A percentile compares a stretch with the other conserved stretches of the same genome.
These are phyloP conservation scores for Dillenia turbinata DNA, from an alignment of 164 flowering plant species.

Conservation along the genomic window DNA sequence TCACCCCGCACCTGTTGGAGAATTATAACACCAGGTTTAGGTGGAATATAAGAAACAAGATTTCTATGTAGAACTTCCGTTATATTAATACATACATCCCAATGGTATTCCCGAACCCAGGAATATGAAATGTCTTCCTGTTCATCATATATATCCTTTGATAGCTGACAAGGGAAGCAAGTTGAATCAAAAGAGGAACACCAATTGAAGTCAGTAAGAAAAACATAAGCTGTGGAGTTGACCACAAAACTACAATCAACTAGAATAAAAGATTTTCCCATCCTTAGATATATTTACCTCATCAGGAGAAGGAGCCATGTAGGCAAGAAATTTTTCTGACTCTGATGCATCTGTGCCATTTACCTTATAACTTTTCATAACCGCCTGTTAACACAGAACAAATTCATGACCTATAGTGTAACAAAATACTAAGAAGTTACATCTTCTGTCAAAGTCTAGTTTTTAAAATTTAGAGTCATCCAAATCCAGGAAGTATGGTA, in stretches of 20 bases:
- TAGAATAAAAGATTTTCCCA: neutral
- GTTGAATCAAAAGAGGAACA: slow-evolving; percentile 1
- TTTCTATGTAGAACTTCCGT: neutral
- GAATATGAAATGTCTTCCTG: slow-evolving; percentile 69
- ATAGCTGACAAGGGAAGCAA: slow-evolving; percentile 44
- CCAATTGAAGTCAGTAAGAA: neutral
- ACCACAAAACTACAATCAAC: neutral
- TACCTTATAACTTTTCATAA: slow-evolving; percentile 76
- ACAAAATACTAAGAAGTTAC: neutral
- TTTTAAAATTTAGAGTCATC: too few relatives aligned
- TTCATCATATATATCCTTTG: slow-evolving; percentile 82
- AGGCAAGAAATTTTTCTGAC: slow-evolving; percentile 87
- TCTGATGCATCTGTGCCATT: slow-evolving; percentile 60
- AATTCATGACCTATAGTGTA: neutral
- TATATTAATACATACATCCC: slow-evolving; percentile 71
- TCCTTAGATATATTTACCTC: slow-evolving; percentile 49
- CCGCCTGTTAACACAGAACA: slow-evolving; percentile 46
- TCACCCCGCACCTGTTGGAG: slow-evolving; percentile 73
- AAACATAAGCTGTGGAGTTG: neutral
- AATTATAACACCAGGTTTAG: slow-evolving; percentile 3
- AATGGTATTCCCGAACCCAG: slow-evolving; percentile 92
- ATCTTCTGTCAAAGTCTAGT: too few relatives aligned
- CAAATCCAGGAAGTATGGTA: too few relatives aligned
- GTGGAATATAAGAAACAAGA: slow-evolving; percentile 3
- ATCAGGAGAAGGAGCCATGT: slow-evolving; percentile 77